Evolutionary conservation across 2,329 filamentous ascomycete species (phyloP), one percentile per base, ranked within the genome.

Genomic region (Ambrosiella xylebori): DNA sequence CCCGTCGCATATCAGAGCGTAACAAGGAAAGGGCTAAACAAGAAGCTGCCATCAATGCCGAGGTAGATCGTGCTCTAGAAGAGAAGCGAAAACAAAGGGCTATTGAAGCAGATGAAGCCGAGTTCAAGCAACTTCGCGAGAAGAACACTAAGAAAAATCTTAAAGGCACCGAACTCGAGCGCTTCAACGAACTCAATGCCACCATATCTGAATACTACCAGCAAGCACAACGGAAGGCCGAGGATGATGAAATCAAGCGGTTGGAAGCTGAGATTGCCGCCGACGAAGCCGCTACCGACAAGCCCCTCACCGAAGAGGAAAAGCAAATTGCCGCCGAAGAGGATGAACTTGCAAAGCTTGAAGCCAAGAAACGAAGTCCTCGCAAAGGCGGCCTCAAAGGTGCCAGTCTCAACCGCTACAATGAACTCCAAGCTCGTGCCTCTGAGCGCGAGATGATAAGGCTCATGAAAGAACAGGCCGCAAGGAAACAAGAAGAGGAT

Each of bases 11-110:
- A 55, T 57, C 59, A 56, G 56, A 57, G 55, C 59, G 59, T 38
- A 53, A 36, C 19, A 60, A 60, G 53, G 59, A 60, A 51, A 60
- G 58, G 52, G 59, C 59, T 35, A 60, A 58, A 35, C 56, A 60
- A 53, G 59, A 60, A 41, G 56, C 55, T 4, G 59, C 59, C 19
- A 60, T 60, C 40, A 17, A 56, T 55, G 56, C 52, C 35, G 59
- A 60, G 50, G 56, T 56, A 7, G 56, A 60, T 12, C 37, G 41
- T 13, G 15, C 41, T 5, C 36, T 56, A 5, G 59, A 57, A 15
- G 59, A 60, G 35, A 60, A 58, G 51, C 59, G 39, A 6, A 44
- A 35, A 7, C 50, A 54, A 35, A 45, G 39, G 12, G 57, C 45
- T 35, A n/a, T 41, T 38, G 52, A 17, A 7, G 9, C 41, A 3